phyloP scores from a whole-genome alignment of 768 basidiomycete genomes.

The Suillus variegatus region DNA sequence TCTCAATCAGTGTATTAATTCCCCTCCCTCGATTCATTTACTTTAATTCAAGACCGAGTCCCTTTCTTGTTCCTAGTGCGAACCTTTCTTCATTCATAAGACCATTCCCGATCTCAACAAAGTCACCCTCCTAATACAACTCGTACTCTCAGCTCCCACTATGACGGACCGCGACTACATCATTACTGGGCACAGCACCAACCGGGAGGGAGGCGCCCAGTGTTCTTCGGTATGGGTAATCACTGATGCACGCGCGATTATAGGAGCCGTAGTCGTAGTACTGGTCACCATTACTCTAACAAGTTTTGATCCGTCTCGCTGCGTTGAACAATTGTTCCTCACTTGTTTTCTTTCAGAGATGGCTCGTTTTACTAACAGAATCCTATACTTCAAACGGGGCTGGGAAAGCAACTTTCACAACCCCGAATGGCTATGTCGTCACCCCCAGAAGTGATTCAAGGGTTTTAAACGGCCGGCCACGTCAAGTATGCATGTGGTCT shows the following conservation, averaged over 20 bases:
- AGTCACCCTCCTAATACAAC: neutral
- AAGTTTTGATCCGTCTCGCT: neutral
- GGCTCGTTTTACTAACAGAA: neutral
- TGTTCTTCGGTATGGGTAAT: neutral
- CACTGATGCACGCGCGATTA: neutral
- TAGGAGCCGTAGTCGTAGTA: neutral
- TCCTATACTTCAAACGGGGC: neutral
- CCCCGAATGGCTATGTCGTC: neutral
- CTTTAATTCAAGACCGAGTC: no score
- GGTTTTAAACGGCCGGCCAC: neutral
- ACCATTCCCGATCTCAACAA: neutral
- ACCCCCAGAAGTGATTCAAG: neutral
- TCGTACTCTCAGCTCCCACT: neutral
- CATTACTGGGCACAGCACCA: neutral
- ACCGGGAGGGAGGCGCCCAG: neutral
- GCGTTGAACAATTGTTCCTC: neutral
- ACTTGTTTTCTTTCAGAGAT: neutral
- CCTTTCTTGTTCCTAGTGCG: neutral
- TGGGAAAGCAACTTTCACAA: neutral
- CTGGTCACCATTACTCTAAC: neutral
- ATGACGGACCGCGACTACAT: neutral
- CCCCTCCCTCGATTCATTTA: neutral
- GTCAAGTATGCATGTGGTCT: neutral
- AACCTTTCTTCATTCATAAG: neutral
- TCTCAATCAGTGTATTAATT: neutral